Conservation (phyloP, 169 alveolate genomes). For the Plasmodium reichenowi region DNA sequence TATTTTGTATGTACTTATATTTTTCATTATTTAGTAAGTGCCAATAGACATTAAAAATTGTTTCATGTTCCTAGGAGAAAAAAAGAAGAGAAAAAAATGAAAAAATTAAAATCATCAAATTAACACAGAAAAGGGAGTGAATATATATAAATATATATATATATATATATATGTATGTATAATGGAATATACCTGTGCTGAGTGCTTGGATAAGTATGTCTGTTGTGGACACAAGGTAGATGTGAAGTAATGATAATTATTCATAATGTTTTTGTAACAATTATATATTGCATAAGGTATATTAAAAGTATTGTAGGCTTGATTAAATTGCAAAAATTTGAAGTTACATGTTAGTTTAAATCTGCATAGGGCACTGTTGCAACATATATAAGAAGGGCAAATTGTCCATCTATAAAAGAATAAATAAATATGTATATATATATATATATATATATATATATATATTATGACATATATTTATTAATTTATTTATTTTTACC, state of each 20-base stretch:
- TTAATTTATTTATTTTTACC: conserved; percentile 13
- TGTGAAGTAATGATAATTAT: conserved; percentile 47
- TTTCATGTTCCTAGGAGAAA: conserved; percentile 48
- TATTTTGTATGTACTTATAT: conserved; percentile 62
- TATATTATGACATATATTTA: neutral
- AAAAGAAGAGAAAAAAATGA: neutral
- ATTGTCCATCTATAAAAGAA: conserved; percentile 50
- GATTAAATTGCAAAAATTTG: conserved; percentile 62
- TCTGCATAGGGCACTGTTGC: conserved; percentile 70
- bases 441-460: conserved; percentile 2
- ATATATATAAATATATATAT: neutral
- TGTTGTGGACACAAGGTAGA: conserved; percentile 71
- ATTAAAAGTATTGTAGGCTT: conserved; percentile 40
- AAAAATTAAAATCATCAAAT: neutral
- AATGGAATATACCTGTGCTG: conserved; percentile 41
- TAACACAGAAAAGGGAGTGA: neutral
- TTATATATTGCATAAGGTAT: conserved; percentile 54
- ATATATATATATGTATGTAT: no score
- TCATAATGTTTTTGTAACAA: conserved; percentile 72
- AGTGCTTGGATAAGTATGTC: conserved; percentile 60
- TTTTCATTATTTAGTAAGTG: conserved; percentile 57
- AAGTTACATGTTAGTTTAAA: conserved; percentile 65
- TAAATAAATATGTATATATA: neutral
- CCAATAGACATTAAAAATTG: conserved; percentile 69
- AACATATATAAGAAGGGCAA: conserved; percentile 72